These are phyloP conservation scores for Leavenworthia alabamica DNA, from an alignment of 345 rosid genomes.

Conservation along the genomic window DNA sequence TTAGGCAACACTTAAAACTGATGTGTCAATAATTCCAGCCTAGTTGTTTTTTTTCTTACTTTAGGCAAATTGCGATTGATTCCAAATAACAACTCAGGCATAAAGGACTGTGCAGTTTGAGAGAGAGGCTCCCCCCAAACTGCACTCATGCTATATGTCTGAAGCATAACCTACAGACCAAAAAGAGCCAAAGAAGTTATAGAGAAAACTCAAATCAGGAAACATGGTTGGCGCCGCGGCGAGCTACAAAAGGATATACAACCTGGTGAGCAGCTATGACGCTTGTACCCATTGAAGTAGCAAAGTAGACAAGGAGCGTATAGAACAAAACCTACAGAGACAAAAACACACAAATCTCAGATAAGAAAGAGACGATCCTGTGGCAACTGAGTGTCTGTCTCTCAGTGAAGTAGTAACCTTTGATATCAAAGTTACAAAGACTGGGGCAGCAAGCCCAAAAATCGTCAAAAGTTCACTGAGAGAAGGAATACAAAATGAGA, in stretches of 20 bases:
- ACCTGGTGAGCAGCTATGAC: constrained; percentile 95
- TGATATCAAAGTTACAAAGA: constrained; percentile 62
- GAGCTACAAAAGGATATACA: constrained; percentile 1
- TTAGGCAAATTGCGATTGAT: constrained; percentile 51
- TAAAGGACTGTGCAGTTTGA: constrained; percentile 90
- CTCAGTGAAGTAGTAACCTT: constrained; percentile 44
- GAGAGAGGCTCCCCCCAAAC: constrained; percentile 90
- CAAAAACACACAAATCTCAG: constrained; percentile 18
- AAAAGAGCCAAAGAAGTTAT: background rate
- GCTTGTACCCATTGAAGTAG: constrained; percentile 79
- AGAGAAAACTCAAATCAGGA: constrained; percentile 1
- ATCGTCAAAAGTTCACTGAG: constrained; percentile 46
- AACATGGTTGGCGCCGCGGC: background rate
- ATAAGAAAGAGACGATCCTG: background rate
- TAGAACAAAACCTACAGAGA: constrained; percentile 62
- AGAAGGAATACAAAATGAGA: constrained; percentile 56
- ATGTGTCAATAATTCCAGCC: background rate
- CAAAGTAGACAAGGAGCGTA: constrained; percentile 68
- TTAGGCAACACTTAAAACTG: constrained; percentile 1
- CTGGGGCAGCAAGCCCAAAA: constrained; percentile 69
- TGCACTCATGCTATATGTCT: constrained; percentile 51
- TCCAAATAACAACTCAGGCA: constrained; percentile 83
- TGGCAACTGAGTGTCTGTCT: constrained; percentile 5
- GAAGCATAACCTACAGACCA: constrained; percentile 61
- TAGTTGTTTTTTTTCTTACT: constrained; percentile 29